Conservation (phyloP, 176 grass and related monocot species). For the Eragrostis curvula region DNA sequence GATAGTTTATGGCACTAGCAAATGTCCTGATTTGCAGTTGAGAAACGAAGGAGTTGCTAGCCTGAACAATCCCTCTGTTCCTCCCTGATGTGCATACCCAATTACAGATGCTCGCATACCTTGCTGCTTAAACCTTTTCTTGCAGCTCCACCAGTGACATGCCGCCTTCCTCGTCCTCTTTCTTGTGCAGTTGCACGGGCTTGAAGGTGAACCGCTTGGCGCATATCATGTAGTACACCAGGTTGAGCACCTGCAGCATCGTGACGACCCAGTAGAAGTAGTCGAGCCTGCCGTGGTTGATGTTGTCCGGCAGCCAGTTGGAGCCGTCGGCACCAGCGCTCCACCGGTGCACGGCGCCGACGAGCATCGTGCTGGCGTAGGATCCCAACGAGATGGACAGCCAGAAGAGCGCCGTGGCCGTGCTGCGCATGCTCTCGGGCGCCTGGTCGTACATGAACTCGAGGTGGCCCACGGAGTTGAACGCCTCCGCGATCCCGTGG, state of each 20-base stretch:
- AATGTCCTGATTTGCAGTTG: background rate
- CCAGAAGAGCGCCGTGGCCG: conserved; percentile 72
- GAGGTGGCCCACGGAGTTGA: conserved; percentile 75
- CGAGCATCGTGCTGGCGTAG: conserved; percentile 74
- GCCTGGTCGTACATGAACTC: conserved; percentile 95
- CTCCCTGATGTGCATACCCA: conserved; percentile 6
- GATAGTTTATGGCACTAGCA: background rate
- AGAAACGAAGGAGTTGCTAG: background rate
- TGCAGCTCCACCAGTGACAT: conserved; percentile 44
- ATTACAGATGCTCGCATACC: background rate
- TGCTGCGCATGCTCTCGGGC: conserved; percentile 92
- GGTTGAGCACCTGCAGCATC: conserved; percentile 59
- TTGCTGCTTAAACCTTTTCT: conserved; percentile 39
- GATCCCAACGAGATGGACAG: conserved; percentile 77
- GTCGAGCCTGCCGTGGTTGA: conserved; percentile 74
- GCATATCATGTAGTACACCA: conserved; percentile 68
- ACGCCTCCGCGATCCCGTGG: conserved; percentile 70
- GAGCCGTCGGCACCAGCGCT: conserved; percentile 48
- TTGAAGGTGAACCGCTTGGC: conserved; percentile 73
- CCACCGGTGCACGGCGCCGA: conserved; percentile 65
- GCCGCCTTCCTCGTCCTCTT: conserved; percentile 18
- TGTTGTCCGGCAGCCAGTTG: conserved; percentile 84
- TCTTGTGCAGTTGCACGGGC: conserved; percentile 41
- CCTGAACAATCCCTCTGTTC: conserved; percentile 2
- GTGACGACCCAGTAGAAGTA: conserved; percentile 87